phyloP scores from a whole-genome alignment of 306 rosid species.

The Cyclanthera cordifolia region DNA sequence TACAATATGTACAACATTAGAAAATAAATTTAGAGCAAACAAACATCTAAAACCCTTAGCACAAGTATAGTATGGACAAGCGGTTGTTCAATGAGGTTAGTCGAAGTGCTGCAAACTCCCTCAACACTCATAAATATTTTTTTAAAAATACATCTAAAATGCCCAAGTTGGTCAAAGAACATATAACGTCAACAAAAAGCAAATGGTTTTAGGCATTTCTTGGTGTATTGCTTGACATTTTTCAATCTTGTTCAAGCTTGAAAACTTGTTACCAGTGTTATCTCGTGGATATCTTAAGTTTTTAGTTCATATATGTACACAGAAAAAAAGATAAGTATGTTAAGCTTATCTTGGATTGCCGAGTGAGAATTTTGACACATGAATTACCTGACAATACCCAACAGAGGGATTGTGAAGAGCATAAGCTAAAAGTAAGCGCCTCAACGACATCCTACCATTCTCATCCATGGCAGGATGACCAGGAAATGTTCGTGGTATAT shows the following conservation, averaged over 20 bases:
- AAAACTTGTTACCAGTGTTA: too few relatives aligned
- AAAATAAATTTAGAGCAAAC: background rate
- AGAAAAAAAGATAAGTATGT: background rate
- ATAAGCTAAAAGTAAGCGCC: constrained; percentile 84
- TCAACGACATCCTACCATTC: constrained; percentile 70
- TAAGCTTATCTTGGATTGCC: background rate
- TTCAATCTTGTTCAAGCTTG: background rate
- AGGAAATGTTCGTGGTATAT: constrained; percentile 92
- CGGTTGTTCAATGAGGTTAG: too few relatives aligned
- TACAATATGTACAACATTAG: background rate
- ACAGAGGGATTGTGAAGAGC: constrained; percentile 88
- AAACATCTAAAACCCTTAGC: background rate
- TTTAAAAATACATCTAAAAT: background rate
- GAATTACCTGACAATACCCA: constrained; percentile 88
- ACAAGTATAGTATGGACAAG: too few relatives aligned
- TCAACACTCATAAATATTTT: too few relatives aligned
- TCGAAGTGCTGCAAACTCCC: too few relatives aligned
- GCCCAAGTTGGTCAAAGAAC: background rate
- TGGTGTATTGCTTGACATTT: background rate
- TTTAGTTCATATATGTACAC: background rate
- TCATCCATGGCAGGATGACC: constrained; percentile 95
- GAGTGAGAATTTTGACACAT: background rate
- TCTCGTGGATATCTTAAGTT: background rate
- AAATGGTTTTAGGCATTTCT: background rate
- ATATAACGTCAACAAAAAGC: background rate